Base-by-base conservation (phyloP, 1,284 basidiomycete species). In the Malassezia brasiliensis region DNA sequence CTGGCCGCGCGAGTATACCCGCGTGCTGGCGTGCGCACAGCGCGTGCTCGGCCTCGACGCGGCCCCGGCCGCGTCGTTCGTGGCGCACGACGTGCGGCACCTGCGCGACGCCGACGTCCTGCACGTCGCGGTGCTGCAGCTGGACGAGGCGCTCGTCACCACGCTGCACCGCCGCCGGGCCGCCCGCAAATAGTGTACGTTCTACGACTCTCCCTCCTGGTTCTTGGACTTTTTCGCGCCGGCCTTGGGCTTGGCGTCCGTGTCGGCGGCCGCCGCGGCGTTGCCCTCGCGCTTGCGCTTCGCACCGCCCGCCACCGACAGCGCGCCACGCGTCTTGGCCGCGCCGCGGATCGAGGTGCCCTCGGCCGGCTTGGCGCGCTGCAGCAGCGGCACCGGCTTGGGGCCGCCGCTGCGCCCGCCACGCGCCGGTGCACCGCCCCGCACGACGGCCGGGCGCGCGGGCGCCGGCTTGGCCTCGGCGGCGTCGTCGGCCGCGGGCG, bases 281-380 rank as follows among this genome's bases (percentile, higher is more conserved):
- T 47, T 19, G 22, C 38, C 40, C 36, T 57, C 55, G 12, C 55
- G 50, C 51, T 57, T 57, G 25, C 55, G 50, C 35, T 57, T 57
- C 9, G 55, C 22, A 8, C 39, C 44, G 37, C 55, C 50, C 11
- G 55, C 50, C 20, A 49, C 46, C 9, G 54, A 19, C 34, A 48
- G 19, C 17, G 41, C 49, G 12, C 54, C 54, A 25, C 49, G 49
- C 12, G 47, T 47, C 25, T 32, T 30, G n/a, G 52, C 52, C 5
- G 52, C 52, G 25, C 55, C 55, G 31, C 55, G 55, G 25, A 57
- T 57, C 11, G 55, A 57, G 10, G 55, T 52, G 25, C 48, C 54
- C 8, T 28, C 35, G 4, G 50, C 48, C 19, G 34, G 30, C 19
- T 42, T 31, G 22, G 50, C 17, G 17, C 38, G 17, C 28, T 50